Base-by-base conservation (phyloP, 2,329 filamentous ascomycete genomes). In the Basipetospora chlamydospora region DNA sequence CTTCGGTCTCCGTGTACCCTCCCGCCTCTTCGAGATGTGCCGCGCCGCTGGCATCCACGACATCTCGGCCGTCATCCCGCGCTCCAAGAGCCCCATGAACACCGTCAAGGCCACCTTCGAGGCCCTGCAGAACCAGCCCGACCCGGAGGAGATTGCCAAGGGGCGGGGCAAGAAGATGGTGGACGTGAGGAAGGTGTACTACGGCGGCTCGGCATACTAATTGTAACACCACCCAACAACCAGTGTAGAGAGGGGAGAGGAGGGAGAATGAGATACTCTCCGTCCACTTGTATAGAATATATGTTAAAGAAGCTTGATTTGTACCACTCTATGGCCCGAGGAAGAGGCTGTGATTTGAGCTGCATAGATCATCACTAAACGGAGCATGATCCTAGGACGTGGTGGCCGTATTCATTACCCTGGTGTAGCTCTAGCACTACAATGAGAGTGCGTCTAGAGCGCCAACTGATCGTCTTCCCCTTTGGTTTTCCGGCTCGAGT, bases 11-110 rank as follows among this genome's bases (percentile, higher is more conserved):
- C 84, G 90, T 50, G 85, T 83, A 54, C 85, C 93, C 49, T 76
- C 83, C 53, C 74, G 86, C 45, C 88, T 98, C 56, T 96, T 87
- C 59, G 88, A 98, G 58, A 86, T 98, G 66, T 87, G 83, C 53
- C 80, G 85, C 44, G 77, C 78, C 33, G 81, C 77, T 28, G 90
- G 90, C 45, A 85, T 98, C 50, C 69, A 79, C 44, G 90, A 98
- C 56, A 72, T 98, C 23, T 73, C 86, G 12, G 87, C 84, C 33
- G 72, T 73, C 46, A 87, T 93, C 43, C 77, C 79, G 26, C 80
- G 88, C 31, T 84, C 84, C 43, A 75, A 87, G 50, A 96, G 94
- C 67, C 85, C 86, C 47, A 94, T 96, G 86, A 98, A 98, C 66
- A 84, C 87, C 13, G 81, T 94, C 61, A 95, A 95, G 64, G 90